A percentile compares a stretch with the other conserved stretches of the same genome.
Conservation (phyloP, 2,329 filamentous ascomycete species). For the Penicillium aurantiogriseum region DNA sequence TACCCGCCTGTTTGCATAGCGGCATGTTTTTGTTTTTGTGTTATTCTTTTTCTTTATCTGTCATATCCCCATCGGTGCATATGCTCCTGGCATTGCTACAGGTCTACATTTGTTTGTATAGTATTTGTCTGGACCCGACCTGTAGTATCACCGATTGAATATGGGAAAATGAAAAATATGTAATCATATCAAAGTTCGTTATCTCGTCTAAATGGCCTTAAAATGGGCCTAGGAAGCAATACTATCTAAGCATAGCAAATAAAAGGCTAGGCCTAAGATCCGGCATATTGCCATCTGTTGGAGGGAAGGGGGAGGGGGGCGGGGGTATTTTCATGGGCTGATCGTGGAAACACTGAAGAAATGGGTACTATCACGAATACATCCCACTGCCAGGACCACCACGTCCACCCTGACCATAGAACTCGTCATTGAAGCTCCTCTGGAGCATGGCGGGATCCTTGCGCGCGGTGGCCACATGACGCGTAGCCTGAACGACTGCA, state of each 20-base stretch:
- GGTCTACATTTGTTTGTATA: slow-evolving; percentile 3
- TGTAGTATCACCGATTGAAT: neutral
- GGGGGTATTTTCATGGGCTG: neutral
- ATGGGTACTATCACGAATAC: slow-evolving; percentile 4
- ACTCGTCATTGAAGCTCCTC: slow-evolving; percentile 31
- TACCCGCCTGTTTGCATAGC: slow-evolving; percentile 21
- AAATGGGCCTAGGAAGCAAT: neutral
- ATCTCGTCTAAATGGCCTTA: slow-evolving; percentile 9
- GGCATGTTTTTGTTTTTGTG: slow-evolving; percentile 10
- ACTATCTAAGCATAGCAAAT: neutral
- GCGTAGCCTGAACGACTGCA: slow-evolving; percentile 52
- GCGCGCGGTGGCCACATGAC: slow-evolving; percentile 22
- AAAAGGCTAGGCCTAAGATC: neutral
- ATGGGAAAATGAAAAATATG: neutral
- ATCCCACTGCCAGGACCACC: neutral
- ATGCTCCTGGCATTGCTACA: neutral
- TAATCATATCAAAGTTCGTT: slow-evolving; percentile 8
- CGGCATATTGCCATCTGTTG: neutral
- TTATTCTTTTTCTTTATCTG: neutral
- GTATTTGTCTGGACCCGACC: neutral
- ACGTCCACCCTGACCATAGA: slow-evolving; percentile 18
- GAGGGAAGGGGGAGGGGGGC: too few relatives aligned
- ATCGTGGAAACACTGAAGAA: neutral
- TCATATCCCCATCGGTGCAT: neutral
- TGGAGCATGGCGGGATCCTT: slow-evolving; percentile 24